phyloP scores from a whole-genome alignment of 495 filamentous ascomycete genomes.

The Pseudoneurospora amorphoporcata region DNA sequence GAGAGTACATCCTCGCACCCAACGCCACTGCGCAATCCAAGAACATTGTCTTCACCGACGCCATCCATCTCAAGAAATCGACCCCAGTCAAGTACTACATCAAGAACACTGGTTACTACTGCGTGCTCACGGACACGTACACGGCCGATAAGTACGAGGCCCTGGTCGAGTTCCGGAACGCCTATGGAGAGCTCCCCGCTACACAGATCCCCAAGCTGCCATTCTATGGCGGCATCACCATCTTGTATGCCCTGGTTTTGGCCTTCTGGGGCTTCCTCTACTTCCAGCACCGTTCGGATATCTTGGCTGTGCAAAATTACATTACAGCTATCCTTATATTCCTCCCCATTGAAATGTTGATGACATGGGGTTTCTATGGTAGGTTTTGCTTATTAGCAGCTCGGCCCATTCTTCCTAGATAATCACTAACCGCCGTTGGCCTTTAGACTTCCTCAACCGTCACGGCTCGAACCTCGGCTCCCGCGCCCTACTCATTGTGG shows the following conservation, averaged over 20 bases:
- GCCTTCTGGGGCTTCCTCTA: conserved; percentile 93
- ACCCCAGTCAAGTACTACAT: conserved; percentile 68
- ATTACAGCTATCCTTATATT: conserved; percentile 96
- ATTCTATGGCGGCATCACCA: conserved; percentile 92
- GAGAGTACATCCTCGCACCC: conserved; percentile 71
- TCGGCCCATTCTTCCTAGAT: not conserved
- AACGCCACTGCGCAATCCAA: conserved; percentile 60
- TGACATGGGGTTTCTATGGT: conserved; percentile 96
- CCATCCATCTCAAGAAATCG: conserved; percentile 71
- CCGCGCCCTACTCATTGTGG: conserved; percentile 78
- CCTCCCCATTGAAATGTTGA: conserved; percentile 86
- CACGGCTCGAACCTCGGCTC: conserved; percentile 76
- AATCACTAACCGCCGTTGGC: conserved; percentile 1
- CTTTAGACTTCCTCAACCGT: conserved; percentile 74
- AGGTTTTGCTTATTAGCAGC: conserved; percentile 3
- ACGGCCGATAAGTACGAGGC: conserved; percentile 57
- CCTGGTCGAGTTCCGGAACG: conserved; percentile 84
- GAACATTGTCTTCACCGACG: conserved; percentile 63
- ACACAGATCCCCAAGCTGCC: conserved; percentile 94
- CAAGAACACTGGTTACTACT: conserved; percentile 90
- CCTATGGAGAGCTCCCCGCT: conserved; percentile 90
- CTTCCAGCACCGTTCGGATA: conserved; percentile 86
- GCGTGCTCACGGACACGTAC: conserved; percentile 67
- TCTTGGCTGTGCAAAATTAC: conserved; percentile 97
- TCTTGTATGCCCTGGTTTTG: conserved; percentile 82